phyloP scores from a whole-genome alignment of 1,139 yeast genomes.

The Debaryomyces coudertii region DNA sequence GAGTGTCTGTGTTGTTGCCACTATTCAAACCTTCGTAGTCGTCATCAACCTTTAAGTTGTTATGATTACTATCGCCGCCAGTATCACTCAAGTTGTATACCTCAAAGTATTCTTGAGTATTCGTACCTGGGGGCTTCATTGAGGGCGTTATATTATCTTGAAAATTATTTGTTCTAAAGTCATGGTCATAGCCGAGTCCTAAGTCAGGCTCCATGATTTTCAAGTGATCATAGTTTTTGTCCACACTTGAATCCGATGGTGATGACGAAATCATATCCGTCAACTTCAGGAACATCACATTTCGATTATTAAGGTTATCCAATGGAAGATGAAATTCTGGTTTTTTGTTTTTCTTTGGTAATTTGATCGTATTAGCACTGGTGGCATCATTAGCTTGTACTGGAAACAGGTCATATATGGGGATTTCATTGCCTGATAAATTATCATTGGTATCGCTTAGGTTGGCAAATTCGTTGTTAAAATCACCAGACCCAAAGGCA shows the following conservation, averaged over 20 bases:
- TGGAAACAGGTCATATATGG: not conserved
- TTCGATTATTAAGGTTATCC: constrained; percentile 18
- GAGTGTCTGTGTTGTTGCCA: constrained; percentile 11
- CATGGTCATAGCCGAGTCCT: constrained; percentile 16
- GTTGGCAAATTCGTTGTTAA: constrained; percentile 3
- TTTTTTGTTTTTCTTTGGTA: constrained; percentile 14
- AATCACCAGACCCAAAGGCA: not conserved
- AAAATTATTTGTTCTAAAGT: constrained; percentile 16
- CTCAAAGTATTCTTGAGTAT: constrained; percentile 39
- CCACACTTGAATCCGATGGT: constrained; percentile 15
- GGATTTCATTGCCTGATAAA: constrained; percentile 1
- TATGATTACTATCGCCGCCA: constrained; percentile 7
- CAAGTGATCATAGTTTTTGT: constrained; percentile 16
- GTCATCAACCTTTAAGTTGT: constrained; percentile 1
- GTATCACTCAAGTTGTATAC: constrained; percentile 10
- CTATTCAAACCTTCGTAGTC: constrained; percentile 11
- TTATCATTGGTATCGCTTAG: constrained; percentile 6
- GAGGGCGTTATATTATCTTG: constrained; percentile 38
- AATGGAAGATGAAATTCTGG: constrained; percentile 23
- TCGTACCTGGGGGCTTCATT: constrained; percentile 45
- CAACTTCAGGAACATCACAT: constrained; percentile 12
- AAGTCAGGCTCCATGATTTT: constrained; percentile 25
- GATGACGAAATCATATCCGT: constrained; percentile 14
- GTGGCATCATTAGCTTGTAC: not conserved
- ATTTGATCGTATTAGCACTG: not conserved